phyloP scores from a whole-genome alignment of 2,329 filamentous ascomycete genomes.

The Arthrobotrys entomopaga region DNA sequence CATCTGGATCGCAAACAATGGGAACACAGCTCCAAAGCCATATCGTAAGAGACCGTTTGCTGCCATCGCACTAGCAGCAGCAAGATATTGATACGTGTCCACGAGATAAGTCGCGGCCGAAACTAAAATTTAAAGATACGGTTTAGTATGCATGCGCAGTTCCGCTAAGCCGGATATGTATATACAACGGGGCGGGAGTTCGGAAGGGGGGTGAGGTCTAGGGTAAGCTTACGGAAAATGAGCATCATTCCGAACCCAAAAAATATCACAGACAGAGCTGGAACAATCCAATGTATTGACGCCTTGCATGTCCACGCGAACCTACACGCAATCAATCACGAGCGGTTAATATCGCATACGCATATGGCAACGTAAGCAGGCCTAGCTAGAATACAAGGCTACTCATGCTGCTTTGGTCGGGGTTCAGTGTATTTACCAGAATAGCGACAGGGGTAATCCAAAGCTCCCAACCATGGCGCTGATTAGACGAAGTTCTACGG shows the following conservation, averaged over 20 bases:
- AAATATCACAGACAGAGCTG: conserved; percentile 67
- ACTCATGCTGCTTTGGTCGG: not conserved
- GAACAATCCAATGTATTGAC: conserved; percentile 66
- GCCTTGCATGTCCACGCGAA: conserved; percentile 69
- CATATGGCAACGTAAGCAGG: too few relatives aligned
- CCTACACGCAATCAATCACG: conserved; percentile 57
- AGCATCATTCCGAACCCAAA: conserved; percentile 72
- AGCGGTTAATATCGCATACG: conserved; percentile 18
- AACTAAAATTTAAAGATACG: conserved; percentile 20
- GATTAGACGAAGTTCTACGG: conserved; percentile 70
- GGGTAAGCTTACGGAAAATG: conserved; percentile 67
- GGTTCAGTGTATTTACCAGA: conserved; percentile 62
- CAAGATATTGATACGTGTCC: conserved; percentile 69
- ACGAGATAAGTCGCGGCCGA: conserved; percentile 65
- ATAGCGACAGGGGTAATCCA: conserved; percentile 67
- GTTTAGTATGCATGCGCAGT: conserved; percentile 17
- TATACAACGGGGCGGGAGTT: conserved; percentile 5
- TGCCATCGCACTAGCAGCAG: conserved; percentile 70
- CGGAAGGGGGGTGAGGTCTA: not conserved
- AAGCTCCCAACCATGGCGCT: conserved; percentile 70
- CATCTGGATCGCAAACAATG: conserved; percentile 71
- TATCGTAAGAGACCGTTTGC: conserved; percentile 72
- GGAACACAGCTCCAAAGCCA: conserved; percentile 68
- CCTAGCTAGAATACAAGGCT: not conserved
- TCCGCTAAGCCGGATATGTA: conserved; percentile 32